Conservation (phyloP, 208 protist genomes). For the Leishmania turanica region DNA sequence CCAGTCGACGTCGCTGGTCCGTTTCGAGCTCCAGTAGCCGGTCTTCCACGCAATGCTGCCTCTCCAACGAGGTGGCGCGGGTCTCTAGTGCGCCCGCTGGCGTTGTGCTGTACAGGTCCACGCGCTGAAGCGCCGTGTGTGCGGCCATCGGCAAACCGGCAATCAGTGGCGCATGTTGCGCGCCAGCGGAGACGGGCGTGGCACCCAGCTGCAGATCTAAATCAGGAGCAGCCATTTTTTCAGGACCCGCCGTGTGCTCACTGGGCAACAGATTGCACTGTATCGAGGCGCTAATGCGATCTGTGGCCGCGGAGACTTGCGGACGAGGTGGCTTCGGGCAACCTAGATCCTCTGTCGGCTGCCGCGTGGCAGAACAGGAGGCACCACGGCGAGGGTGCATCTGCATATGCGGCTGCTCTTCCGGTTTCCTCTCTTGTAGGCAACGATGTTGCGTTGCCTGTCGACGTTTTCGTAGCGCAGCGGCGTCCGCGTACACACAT, state of each 20-base stretch:
- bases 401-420: neutral
- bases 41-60: slow-evolving; percentile 30
- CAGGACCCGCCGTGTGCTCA: neutral
- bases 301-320: neutral
- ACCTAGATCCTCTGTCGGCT: neutral
- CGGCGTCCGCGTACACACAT: neutral
- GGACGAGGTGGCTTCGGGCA: neutral
- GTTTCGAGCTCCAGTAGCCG: slow-evolving; percentile 28
- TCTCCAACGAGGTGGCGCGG: neutral
- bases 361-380: neutral
- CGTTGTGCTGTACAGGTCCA: slow-evolving; percentile 16
- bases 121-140: slow-evolving; percentile 4
- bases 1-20: slow-evolving; percentile 25
- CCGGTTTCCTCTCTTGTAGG: neutral
- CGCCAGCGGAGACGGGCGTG: no score
- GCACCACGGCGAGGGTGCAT: neutral
- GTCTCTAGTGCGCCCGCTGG: neutral
- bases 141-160: neutral
- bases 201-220: neutral
- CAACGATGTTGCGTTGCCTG: neutral
- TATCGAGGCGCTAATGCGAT: neutral
- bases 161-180: neutral
- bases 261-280: slow-evolving; percentile 5
- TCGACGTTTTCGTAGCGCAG: neutral
- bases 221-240: neutral